Evolutionary conservation across 257 asterid genomes (phyloP), one percentile per base, ranked within the genome.

Genomic region (Cynanchum wilfordii): DNA sequence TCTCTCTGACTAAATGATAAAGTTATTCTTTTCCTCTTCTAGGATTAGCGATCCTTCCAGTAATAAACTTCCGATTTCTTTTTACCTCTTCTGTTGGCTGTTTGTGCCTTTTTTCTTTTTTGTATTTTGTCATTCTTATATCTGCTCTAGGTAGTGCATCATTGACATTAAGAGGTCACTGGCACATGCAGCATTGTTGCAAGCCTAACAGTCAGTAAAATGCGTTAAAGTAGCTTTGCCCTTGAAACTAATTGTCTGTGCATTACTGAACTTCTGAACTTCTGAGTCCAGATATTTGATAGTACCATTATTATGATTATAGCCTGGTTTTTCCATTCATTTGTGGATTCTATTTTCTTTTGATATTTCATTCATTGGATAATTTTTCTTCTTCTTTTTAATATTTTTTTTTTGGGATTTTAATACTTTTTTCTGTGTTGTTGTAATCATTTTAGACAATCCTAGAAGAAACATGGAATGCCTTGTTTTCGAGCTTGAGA

Each of bases 401-500:
- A 16, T 50, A 15, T 56, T 59, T 56, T 59, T 65, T 10, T 22
- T 44, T 19, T 62, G 64, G n/a, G 4, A 59, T 22, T 29, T 7
- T 45, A 11, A 25, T 66, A 7, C 30, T 54, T 68, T 52, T 62
- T 59, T 19, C 6, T 66, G 38, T 15, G 20, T 68, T 63, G 25
- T 68, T 63, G 25, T 17, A 17, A 73, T 70, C 25, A 58, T 24
- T 42, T 15, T 91, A 95, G 99, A 81, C 98, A 54, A 92, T 71
- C 24, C 79, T 95, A 82, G 99, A 92, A 84, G 97, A 95, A 85
- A 92, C 96, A 73, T 95, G 99, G 99, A 84, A 55, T 42, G 92
- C 96, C 44, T 63, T 95, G 80, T 92, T 87, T 80, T 95, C 99
- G 36, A 85, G 96, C 84, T 76, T 95, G 49, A 84, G 86, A 38